Base-by-base conservation (phyloP, 169 alveolate genomes). In the Plasmodium cynomolgi region DNA sequence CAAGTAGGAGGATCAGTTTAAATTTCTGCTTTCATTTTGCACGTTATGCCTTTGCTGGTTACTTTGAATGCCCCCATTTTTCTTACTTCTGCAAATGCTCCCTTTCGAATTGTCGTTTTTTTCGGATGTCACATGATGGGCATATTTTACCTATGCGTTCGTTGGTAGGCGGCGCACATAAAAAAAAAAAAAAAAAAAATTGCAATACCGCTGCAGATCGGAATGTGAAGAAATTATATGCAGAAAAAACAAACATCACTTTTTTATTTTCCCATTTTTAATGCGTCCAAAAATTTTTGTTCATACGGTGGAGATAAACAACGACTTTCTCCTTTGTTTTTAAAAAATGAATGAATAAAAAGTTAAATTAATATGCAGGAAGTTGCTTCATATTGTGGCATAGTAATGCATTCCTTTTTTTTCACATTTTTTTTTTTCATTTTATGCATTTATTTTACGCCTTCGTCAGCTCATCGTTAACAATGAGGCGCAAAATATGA, bases 121-220 rank as follows among this genome's bases (percentile, higher is more conserved):
- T 79, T 47, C 41, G 23, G 37, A n/a, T 79, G 13, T 79, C 62
- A 15, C 20, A 26, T 33, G 31, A 39, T 79, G 23, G 33, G 41
- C 0, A 17, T 47, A 9, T 62, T n/a, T 62, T 62, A 62, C 33
- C 56, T 37, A 79, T n/a, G 84, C 62, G 44, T 15, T 20, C 31
- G 54, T 79, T 39, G 20, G 37, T 29, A 37, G 23, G 50, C 29
- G 54, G 71, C 31, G 34, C 17, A 41, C 77, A 47, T 81, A 39
- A 44, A 44, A 8, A 81, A 81, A 77, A 77, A 77, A 77, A 77
- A 77, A 77, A 81, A 81, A 47, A 47, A 81, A 81, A 47, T 81
- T 47, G 68, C 75, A 81, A 34, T 50, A 41, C 9, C 31, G 47
- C 34, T 44, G 33, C 54, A 74, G 54, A 23, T 7, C 31, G 31